Evolutionary conservation across 23 red algal genomes (phyloP), one percentile per base, ranked within the genome.

Genomic region (Gracilaria vermiculophylla): DNA sequence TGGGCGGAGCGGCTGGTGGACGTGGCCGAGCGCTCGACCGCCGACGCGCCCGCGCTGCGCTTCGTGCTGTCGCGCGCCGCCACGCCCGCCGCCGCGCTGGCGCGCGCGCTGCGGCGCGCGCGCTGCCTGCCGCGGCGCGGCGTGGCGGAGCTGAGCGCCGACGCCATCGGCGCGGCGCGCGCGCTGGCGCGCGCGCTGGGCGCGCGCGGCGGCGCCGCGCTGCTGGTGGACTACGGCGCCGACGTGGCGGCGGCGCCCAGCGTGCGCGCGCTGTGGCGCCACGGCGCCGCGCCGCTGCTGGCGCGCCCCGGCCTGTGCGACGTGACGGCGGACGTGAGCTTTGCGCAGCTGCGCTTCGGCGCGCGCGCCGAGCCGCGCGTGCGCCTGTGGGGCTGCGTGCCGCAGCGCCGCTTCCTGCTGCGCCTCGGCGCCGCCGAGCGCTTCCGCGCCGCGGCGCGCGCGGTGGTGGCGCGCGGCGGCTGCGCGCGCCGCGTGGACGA

Each of bases 271-370:
- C 49, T 99, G 77, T 78, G 60, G 35, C 62, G 83, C 44, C 97
- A 99, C 64, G 67, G 69, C 2, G 51, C 84, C 41, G 69, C 87
- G 43, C 49, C 86, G 34, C 35, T 94, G 0, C 62, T 99, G 5
- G 21, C 36, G 24, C 36, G 53, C 62, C 97, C 97, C 2, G 97
- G 97, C 31, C 58, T 49, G 45, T 82, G 75, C 11, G 97, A 99
- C 73, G 44, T 99, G 42, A 99, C 91, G 54, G 97, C 91, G 17
- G 97, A 99, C 65, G 97, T 99, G 7, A 72, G 95, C 58, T 99
- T 99, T 62, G 87, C 52, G 8, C 78, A 81, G 15, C 43, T 98
- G 11, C 56, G 74, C 41, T 5, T 43, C 29, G 92, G 61, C 1
- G 87, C 88, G 55, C 76, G 34, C n/a, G 50, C 44, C 4, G 77